Evolutionary conservation across 2,329 filamentous ascomycete species (phyloP).

Genomic region (Reticulascus tulasneorum): DNA sequence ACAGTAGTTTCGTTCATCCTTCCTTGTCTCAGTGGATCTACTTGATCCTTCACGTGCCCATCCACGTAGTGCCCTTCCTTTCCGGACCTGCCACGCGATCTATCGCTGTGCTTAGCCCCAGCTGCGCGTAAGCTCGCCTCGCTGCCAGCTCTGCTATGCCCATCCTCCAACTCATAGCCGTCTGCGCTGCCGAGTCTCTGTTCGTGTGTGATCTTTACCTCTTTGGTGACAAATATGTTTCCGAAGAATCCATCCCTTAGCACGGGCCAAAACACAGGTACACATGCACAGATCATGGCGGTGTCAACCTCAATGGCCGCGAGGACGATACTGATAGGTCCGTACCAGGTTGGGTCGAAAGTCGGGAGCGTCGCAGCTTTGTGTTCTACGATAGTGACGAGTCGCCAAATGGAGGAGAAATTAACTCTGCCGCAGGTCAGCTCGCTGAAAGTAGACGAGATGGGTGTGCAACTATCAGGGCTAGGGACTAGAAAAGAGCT

Average conservation of each 20-base stretch:
- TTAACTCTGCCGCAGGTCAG: slow-evolving; percentile 15
- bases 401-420: slow-evolving; percentile 26
- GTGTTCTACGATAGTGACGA: slow-evolving; percentile 24
- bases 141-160: slow-evolving; percentile 8
- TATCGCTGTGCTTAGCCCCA: too few relatives aligned
- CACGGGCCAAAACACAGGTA: slow-evolving; percentile 83
- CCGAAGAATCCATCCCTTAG: slow-evolving; percentile 4
- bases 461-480: background rate
- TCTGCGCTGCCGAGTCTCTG: slow-evolving; percentile 7
- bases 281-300: slow-evolving; percentile 43
- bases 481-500: slow-evolving; percentile 4
- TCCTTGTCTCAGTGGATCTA: slow-evolving; percentile 9
- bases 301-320: slow-evolving; percentile 15
- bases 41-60: slow-evolving; percentile 3
- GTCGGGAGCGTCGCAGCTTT: slow-evolving; percentile 24
- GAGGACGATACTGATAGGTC: slow-evolving; percentile 16
- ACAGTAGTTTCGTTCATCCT: too few relatives aligned
- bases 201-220: slow-evolving; percentile 8
- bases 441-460: too few relatives aligned
- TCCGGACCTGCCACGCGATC: background rate
- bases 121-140: slow-evolving; percentile 14
- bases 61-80: slow-evolving; percentile 1
- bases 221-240: slow-evolving; percentile 14
- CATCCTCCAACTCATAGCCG: slow-evolving; percentile 7
- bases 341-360: slow-evolving; percentile 29